A percentile compares a stretch with the other conserved stretches of the same genome.
These are phyloP conservation scores for Nemania sp. DNA, from an alignment of 2,329 filamentous ascomycete genomes.

Conservation along the genomic window DNA sequence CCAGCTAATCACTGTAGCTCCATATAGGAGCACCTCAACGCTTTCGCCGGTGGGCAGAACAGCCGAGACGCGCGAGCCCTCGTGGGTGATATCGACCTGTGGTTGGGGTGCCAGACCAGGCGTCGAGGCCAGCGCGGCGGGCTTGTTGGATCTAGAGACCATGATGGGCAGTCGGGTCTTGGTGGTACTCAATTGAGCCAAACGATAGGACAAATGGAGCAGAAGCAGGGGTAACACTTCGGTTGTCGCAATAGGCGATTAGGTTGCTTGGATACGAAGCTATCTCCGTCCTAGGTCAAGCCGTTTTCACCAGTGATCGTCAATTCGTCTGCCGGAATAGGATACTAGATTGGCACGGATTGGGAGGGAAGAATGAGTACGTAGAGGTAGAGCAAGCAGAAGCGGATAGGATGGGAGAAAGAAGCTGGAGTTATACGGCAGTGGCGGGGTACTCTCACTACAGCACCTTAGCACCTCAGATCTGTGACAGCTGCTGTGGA, in stretches of 20 bases:
- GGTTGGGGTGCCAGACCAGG: conserved; percentile 74
- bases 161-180: conserved; percentile 43
- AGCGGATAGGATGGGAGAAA: neutral
- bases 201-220: no score
- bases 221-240: no score
- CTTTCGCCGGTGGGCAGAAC: conserved; percentile 83
- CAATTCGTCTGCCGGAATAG: no score
- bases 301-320: no score
- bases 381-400: conserved; percentile 1
- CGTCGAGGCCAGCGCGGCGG: conserved; percentile 73
- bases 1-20: conserved; percentile 93
- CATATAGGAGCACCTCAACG: conserved; percentile 83
- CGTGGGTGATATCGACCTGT: conserved; percentile 73
- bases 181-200: no score
- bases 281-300: no score
- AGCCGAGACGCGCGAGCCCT: conserved; percentile 74
- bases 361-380: no score
- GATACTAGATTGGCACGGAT: no score
- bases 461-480: conserved; percentile 1
- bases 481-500: conserved; percentile 16
- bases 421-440: no score
- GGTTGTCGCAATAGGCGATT: no score
- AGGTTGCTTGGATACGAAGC: no score
- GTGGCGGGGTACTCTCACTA: conserved; percentile 20
- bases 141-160: conserved; percentile 87